Evolutionary conservation across 2,329 filamentous ascomycete genomes (phyloP).

Genomic region (Talaromyces sp.): DNA sequence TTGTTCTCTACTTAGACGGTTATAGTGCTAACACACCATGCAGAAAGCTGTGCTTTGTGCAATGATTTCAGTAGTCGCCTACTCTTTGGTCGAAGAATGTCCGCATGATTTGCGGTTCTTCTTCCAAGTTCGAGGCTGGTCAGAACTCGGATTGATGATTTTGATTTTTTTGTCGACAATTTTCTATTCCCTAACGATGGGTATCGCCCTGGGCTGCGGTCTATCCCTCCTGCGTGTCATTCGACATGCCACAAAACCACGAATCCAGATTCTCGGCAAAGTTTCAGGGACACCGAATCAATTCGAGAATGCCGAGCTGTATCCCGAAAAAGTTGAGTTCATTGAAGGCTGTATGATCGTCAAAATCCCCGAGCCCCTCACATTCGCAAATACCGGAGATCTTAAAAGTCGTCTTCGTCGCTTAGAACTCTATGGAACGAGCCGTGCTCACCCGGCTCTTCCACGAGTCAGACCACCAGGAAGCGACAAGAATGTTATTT

Average conservation of each 20-base stretch:
- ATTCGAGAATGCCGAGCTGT: slow-evolving; percentile 79
- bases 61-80: slow-evolving; percentile 94
- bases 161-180: slow-evolving; percentile 89
- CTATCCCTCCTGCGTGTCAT: slow-evolving; percentile 87
- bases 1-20: not conserved
- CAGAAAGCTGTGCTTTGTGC: slow-evolving; percentile 89
- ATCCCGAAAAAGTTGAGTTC: slow-evolving; percentile 74
- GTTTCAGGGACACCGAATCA: slow-evolving; percentile 71
- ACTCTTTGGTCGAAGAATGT: slow-evolving; percentile 90
- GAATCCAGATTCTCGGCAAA: slow-evolving; percentile 93
- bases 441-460: slow-evolving; percentile 77
- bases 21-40: not conserved
- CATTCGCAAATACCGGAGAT: slow-evolving; percentile 94
- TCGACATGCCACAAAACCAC: slow-evolving; percentile 81
- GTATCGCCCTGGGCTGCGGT: slow-evolving; percentile 90
- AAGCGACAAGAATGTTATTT: slow-evolving; percentile 87
- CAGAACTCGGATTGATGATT: slow-evolving; percentile 80
- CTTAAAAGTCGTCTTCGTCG: slow-evolving; percentile 78
- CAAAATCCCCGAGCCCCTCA: slow-evolving; percentile 94
- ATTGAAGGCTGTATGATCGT: slow-evolving; percentile 91
- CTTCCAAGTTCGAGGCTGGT: slow-evolving; percentile 76
- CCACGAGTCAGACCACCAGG: slow-evolving; percentile 74
- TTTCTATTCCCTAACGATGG: slow-evolving; percentile 89
- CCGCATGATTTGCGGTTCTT: slow-evolving; percentile 93
- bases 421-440: slow-evolving; percentile 87